Conservation (phyloP, 148 eudicot species). For the Limonium bicolor region DNA sequence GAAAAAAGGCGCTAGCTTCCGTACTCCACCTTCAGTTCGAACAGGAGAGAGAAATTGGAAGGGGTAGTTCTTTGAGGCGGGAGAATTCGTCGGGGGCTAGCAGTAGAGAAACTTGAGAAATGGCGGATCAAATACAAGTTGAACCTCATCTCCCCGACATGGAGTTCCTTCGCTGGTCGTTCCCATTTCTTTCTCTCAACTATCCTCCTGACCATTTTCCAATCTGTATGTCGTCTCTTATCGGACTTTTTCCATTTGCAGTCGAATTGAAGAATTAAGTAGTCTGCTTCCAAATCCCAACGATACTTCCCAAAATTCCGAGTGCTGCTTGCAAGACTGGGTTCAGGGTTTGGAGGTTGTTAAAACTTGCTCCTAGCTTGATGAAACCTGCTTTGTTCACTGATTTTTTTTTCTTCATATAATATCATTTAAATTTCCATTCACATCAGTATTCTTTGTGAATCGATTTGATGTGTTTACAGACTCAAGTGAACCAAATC, state of each 20-base stretch:
- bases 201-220: background rate
- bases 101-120: conserved; percentile 1
- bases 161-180: conserved; percentile 25
- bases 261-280: conserved; percentile 39
- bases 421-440: background rate
- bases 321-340: conserved; percentile 19
- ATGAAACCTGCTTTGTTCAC: background rate
- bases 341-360: conserved; percentile 31
- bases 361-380: background rate
- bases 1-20: too few relatives aligned
- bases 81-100: conserved; percentile 4
- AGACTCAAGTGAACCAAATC: conserved; percentile 33
- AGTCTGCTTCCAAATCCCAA: conserved; percentile 9
- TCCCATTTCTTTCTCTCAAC: background rate
- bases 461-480: background rate
- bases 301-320: conserved; percentile 11
- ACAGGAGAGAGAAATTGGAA: too few relatives aligned
- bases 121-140: background rate
- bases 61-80: too few relatives aligned
- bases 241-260: conserved; percentile 2
- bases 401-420: background rate
- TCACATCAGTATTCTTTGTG: background rate
- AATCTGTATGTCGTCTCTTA: background rate
- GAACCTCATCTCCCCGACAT: conserved; percentile 2
- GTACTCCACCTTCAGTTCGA: too few relatives aligned